Base-by-base conservation (phyloP, 2,329 filamentous ascomycete species). In the Fusarium tjaetaba region DNA sequence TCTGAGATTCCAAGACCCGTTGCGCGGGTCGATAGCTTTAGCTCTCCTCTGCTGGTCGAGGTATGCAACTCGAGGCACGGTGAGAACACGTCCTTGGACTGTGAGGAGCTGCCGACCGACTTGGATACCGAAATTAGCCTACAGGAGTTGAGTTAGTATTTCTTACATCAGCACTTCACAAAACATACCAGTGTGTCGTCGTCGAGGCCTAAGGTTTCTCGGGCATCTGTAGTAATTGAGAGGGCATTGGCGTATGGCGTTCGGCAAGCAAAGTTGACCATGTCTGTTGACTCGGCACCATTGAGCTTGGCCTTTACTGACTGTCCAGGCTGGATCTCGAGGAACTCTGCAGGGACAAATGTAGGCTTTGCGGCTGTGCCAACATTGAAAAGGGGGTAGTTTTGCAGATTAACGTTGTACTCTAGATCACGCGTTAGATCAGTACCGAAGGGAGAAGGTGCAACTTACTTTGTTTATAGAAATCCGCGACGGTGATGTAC, bases 191-290 rank as follows among this genome's bases (percentile, higher is more conserved):
- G 84, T 1, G 81, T 70, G 43, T 85, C 85, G 4, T 82, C 80
- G 48, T 89, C 86, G 5, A 94, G 84, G 4, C 88, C 87, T 28
- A 96, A 84, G 10, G 89, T 83, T 24, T 83, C 71, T 30, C 90
- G 86, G 5, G 89, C 92, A 14, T 86, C 85, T 0, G 80, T 86
- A 4, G 87, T 85, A 75, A 96, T 92, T 0, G 91, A 92, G 3
- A 85, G 78, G 0, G 91, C 93, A 72, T 96, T 97, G 11, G 87
- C 83, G 4, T 86, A 86, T 0, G 94, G 93, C 1, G 83, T 83
- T 8, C 92, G 88, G 63, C 92, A 93, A 3, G 94, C 92, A 78
- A 94, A 94, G 1, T 83, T 82, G 51, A 96, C 90, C 93, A 96
- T 95, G 2, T 83, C 77, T 0, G 87, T 85, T 0, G 92, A 93